Base-by-base conservation (phyloP, 1,284 basidiomycete genomes). In the Athelia psychrophila region DNA sequence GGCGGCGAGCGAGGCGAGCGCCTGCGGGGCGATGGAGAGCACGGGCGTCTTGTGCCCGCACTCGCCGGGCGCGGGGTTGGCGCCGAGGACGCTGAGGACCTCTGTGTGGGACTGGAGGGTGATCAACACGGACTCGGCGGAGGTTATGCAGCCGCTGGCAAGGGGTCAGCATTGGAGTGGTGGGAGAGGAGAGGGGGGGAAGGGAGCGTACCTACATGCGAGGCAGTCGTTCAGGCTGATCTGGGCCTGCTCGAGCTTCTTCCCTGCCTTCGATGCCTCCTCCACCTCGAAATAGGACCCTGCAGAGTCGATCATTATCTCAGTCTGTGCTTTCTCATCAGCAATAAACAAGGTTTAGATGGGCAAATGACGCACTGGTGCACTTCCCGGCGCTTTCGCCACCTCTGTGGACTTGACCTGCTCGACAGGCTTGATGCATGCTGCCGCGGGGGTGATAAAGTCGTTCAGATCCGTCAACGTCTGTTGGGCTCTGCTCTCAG, bases 51-150 rank as follows among this genome's bases (percentile, higher is more conserved):
- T 84, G 61, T 81, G 73, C 48, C 62, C 65, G 40, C 67, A 63
- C 40, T 70, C 65, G 52, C 67, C 59, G 48, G 65, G 57, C 33
- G 71, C 63, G 1, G 78, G 70, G 58, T 91, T 90, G 22, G 73
- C 67, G 40, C 77, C 69, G 22, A 97, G 78, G 60, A 91, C 88
- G 48, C 80, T 80, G 42, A 95, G 79, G 2, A 99, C 92, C 69
- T 99, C 95, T 22, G 85, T 84, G 64, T 98, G 95, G 15, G 93
- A 96, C 70, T 99, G 97, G 55, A 97, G 82, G n/a, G 93, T 95
- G 66, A 99, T 97, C 53, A 99, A 81, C 33, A 99, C 88, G 13
- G 93, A 96, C 76, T 99, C 96, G 32, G 96, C 96, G 46, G 95
- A 97, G 2, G 96, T 99, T 62, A 99, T 98, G 64, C 96, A 99